A percentile compares a stretch with the other conserved stretches of the same genome.
Conservation (phyloP, 2,329 filamentous ascomycete species). For the Hypoxylon sp. region DNA sequence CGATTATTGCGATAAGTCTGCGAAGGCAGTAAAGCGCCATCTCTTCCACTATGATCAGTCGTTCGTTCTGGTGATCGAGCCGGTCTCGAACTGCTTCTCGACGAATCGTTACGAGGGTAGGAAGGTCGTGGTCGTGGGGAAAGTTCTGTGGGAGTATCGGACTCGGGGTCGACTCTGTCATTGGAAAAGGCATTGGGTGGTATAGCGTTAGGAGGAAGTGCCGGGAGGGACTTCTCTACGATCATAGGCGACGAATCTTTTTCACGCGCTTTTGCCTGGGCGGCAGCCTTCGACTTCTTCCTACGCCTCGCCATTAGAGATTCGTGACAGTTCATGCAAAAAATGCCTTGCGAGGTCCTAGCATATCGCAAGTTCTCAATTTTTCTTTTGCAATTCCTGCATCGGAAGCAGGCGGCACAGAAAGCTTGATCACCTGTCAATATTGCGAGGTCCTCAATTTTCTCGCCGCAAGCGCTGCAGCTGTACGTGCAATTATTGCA, state of each 20-base stretch:
- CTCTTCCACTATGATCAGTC: conserved; percentile 59
- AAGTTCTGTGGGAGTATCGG: conserved; percentile 77
- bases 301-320: conserved; percentile 92
- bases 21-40: conserved; percentile 78
- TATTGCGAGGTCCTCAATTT: conserved; percentile 98
- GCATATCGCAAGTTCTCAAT: conserved; percentile 99
- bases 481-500: conserved; percentile 99
- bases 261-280: conserved; percentile 72
- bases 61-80: conserved; percentile 69
- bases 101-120: conserved; percentile 68
- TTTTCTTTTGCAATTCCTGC: conserved; percentile 97
- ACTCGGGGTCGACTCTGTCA: conserved; percentile 72
- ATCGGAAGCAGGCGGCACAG: conserved; percentile 96
- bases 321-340: conserved; percentile 99
- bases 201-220: conserved; percentile 83
- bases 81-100: conserved; percentile 67
- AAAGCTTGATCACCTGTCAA: conserved; percentile 98
- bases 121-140: conserved; percentile 73
- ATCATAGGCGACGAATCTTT: conserved; percentile 77
- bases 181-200: conserved; percentile 74
- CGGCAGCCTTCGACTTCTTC: conserved; percentile 83
- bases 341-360: conserved; percentile 96
- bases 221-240: conserved; percentile 92
- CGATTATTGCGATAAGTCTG: conserved; percentile 84
- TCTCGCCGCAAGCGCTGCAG: conserved; percentile 95